These are phyloP conservation scores for Colletotrichum paranaense DNA, from an alignment of 2,329 filamentous ascomycete genomes.

Conservation along the genomic window DNA sequence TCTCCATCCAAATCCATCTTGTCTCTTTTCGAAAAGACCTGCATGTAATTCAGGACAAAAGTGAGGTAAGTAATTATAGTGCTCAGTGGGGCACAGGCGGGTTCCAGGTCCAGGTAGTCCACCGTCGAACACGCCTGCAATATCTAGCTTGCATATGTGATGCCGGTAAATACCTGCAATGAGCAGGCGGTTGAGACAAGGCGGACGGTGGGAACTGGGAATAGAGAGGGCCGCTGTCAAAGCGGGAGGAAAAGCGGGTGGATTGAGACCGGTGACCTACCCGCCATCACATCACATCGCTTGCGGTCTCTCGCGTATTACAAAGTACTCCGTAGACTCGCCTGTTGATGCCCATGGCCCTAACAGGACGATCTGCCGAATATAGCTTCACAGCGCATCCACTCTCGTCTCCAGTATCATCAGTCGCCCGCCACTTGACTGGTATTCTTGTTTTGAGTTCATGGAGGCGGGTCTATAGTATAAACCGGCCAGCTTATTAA, in stretches of 20 bases:
- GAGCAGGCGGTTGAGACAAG: conserved; percentile 28
- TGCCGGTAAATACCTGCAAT: conserved; percentile 15
- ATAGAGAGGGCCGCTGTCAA: conserved; percentile 13
- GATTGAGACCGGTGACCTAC: neutral
- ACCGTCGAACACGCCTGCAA: conserved; percentile 10
- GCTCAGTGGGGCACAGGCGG: neutral
- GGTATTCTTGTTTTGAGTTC: neutral
- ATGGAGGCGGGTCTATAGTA: neutral
- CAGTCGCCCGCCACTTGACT: neutral
- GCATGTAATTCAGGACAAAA: neutral
- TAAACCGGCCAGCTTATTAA: neutral
- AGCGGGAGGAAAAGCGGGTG: conserved; percentile 8
- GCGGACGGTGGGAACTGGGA: neutral
- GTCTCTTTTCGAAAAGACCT: neutral
- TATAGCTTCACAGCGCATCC: neutral
- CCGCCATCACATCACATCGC: neutral
- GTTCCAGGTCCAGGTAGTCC: neutral
- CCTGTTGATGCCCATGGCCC: neutral
- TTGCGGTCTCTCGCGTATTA: conserved; percentile 10
- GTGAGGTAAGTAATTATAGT: neutral
- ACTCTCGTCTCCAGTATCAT: neutral
- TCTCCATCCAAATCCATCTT: neutral
- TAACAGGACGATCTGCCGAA: conserved; percentile 24
- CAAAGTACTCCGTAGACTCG: neutral
- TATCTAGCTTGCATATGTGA: conserved; percentile 19